Conservation (phyloP, 2,329 filamentous ascomycete species). For the Capronia epimyces region DNA sequence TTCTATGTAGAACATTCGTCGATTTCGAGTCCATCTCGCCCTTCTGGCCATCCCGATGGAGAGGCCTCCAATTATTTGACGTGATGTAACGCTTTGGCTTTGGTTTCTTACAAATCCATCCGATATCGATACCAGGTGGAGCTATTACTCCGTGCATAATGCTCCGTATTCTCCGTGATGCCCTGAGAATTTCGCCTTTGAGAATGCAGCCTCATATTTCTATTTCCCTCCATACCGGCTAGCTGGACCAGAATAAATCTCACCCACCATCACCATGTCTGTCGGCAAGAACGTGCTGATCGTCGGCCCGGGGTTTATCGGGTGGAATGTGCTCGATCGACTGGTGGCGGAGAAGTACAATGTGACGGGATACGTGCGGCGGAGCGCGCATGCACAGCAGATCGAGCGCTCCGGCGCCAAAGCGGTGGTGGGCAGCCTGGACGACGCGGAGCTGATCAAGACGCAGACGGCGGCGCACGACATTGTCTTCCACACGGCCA, state of each 20-base stretch:
- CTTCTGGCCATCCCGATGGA: too few species aligned
- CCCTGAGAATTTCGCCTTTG: too few species aligned
- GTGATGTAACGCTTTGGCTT: too few species aligned
- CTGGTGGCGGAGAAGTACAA: constrained; percentile 41
- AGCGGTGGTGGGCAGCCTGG: constrained; percentile 38
- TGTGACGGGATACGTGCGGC: constrained; percentile 36
- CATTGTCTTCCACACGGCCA: constrained; percentile 47
- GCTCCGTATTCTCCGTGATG: too few species aligned
- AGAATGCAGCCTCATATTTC: neutral
- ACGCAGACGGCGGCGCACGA: constrained; percentile 38
- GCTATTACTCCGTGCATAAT: too few species aligned
- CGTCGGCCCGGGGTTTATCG: constrained; percentile 33
- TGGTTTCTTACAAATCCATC: too few species aligned
- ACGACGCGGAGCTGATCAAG: constrained; percentile 39
- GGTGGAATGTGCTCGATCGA: constrained; percentile 44
- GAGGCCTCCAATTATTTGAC: too few species aligned
- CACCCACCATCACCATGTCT: neutral
- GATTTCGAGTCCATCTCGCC: too few species aligned
- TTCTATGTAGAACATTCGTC: too few species aligned
- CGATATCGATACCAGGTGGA: too few species aligned
- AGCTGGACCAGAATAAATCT: too few species aligned
- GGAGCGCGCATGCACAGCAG: constrained; percentile 14
- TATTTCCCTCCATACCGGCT: neutral
- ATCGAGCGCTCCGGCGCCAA: constrained; percentile 35
- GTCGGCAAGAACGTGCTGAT: constrained; percentile 22